These are phyloP conservation scores for Nigrospora osmanthi DNA, from an alignment of 2,329 filamentous ascomycete genomes.

Conservation along the genomic window DNA sequence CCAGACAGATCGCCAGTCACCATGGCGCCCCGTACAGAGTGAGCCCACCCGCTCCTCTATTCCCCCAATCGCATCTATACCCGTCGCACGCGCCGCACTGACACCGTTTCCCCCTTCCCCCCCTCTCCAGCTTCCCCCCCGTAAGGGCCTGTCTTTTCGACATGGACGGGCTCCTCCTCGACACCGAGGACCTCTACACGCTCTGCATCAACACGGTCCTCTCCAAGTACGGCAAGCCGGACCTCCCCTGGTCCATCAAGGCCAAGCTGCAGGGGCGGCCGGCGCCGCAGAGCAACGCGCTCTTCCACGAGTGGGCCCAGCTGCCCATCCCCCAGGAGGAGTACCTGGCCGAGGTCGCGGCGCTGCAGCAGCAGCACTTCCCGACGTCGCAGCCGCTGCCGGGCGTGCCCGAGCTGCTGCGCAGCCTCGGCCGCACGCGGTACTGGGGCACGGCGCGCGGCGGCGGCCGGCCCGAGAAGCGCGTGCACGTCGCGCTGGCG, in stretches of 20 bases:
- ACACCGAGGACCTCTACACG: slow-evolving; percentile 89
- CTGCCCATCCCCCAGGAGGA: slow-evolving; percentile 69
- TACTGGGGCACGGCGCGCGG: slow-evolving; percentile 35
- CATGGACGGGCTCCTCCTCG: slow-evolving; percentile 94
- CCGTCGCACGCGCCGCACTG: too few relatives aligned
- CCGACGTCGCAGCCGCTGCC: slow-evolving; percentile 68
- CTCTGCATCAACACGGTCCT: slow-evolving; percentile 76
- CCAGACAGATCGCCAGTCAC: not conserved
- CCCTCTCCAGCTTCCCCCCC: slow-evolving; percentile 69
- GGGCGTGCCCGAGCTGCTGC: slow-evolving; percentile 64
- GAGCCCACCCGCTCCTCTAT: slow-evolving; percentile 13
- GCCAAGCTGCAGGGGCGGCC: slow-evolving; percentile 66
- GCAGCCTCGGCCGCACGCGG: slow-evolving; percentile 44
- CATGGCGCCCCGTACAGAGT: slow-evolving; percentile 39
- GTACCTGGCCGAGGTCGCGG: slow-evolving; percentile 51
- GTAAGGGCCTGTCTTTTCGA: slow-evolving; percentile 93
- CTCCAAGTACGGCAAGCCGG: slow-evolving; percentile 61
- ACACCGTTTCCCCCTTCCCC: too few relatives aligned
- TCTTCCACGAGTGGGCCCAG: slow-evolving; percentile 72
- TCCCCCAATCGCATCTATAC: too few relatives aligned
- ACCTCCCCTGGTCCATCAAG: slow-evolving; percentile 90
- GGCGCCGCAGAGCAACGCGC: slow-evolving; percentile 40
- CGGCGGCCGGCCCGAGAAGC: slow-evolving; percentile 14
- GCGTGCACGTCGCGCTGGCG: slow-evolving; percentile 76
- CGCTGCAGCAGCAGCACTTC: slow-evolving; percentile 66